These are phyloP conservation scores for Quercus suber DNA, from an alignment of 306 rosid genomes.

Conservation along the genomic window DNA sequence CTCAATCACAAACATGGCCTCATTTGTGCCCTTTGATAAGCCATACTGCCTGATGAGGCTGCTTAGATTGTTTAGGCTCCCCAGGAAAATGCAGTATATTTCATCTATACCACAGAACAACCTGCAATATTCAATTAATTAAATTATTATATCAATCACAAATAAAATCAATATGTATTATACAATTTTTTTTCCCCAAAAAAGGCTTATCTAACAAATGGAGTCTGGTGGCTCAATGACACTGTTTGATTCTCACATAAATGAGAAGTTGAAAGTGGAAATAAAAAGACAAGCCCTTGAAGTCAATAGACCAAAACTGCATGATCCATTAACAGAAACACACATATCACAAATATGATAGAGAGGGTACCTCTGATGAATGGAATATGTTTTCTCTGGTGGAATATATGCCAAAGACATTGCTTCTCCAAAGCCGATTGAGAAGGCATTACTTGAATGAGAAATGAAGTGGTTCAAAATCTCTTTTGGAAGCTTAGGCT, in stretches of 20 bases:
- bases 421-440: conserved; percentile 49
- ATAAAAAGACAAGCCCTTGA: background rate
- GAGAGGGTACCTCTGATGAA: conserved; percentile 40
- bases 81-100: conserved; percentile 74
- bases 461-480: conserved; percentile 48
- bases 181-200: no score
- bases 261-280: no score
- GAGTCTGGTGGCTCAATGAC: no score
- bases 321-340: background rate
- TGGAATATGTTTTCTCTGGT: conserved; percentile 15
- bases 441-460: conserved; percentile 46
- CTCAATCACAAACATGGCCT: conserved; percentile 72
- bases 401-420: conserved; percentile 59
- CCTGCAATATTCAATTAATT: conserved; percentile 37
- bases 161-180: background rate
- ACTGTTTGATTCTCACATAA: no score
- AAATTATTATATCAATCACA: background rate
- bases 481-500: conserved; percentile 52
- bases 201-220: background rate
- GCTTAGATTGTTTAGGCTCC: conserved; percentile 63
- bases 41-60: conserved; percentile 75
- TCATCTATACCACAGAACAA: conserved; percentile 77
- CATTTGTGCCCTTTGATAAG: conserved; percentile 64
- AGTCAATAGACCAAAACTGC: background rate
- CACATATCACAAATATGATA: background rate